These are phyloP conservation scores for Vanilla planifolia DNA, from an alignment of 106 monocot genomes.

Conservation along the genomic window DNA sequence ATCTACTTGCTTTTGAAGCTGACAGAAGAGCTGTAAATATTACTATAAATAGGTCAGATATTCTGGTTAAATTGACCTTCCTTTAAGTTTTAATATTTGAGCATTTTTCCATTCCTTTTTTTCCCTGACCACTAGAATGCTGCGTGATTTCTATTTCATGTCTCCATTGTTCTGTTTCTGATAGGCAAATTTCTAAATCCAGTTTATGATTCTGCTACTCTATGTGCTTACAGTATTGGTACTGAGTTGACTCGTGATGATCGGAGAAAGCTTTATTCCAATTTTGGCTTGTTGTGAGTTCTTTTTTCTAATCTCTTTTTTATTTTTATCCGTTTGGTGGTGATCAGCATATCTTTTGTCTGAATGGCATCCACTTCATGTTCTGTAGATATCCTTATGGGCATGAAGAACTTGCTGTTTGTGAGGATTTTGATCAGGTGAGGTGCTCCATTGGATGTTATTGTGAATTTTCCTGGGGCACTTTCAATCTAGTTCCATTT, in stretches of 20 bases:
- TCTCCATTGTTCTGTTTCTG: background rate
- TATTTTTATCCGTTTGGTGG: background rate
- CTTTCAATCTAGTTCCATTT: too few species aligned
- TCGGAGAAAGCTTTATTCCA: slow-evolving; percentile 88
- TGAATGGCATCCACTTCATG: background rate
- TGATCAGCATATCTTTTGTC: background rate
- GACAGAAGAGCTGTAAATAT: slow-evolving; percentile 99
- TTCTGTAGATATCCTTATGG: slow-evolving; percentile 81
- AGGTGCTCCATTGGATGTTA: background rate
- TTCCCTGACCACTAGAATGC: background rate
- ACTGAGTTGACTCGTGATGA: slow-evolving; percentile 98
- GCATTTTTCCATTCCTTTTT: background rate
- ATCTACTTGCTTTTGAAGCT: slow-evolving; percentile 96
- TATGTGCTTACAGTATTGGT: slow-evolving; percentile 70
- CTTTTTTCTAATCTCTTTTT: background rate
- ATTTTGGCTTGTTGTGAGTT: slow-evolving; percentile 86
- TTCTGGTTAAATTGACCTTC: background rate
- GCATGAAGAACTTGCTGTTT: slow-evolving; percentile 89
- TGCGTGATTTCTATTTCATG: background rate
- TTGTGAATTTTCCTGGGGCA: background rate
- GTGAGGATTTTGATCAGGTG: slow-evolving; percentile 96
- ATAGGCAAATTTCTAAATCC: background rate
- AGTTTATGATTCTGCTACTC: background rate
- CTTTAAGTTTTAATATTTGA: background rate
- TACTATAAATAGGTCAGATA: slow-evolving; percentile 75